Percentiles rank a stretch among this genome's conserved stretches.
phyloP scores from a whole-genome alignment of 352 stramenopile species.

The Peronospora belbahrii region DNA sequence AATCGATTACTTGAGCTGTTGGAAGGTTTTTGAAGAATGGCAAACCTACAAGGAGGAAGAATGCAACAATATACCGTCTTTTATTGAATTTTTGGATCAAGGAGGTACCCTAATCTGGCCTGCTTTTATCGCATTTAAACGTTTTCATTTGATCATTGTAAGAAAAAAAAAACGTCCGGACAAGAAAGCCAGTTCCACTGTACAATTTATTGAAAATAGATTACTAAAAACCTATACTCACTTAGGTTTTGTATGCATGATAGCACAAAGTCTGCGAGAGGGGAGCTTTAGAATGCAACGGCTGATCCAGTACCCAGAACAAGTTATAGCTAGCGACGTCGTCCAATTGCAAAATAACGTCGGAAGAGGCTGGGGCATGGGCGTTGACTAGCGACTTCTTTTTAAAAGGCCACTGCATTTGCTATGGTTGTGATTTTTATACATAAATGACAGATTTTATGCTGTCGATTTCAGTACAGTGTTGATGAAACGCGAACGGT shows the following conservation, averaged over 20 bases:
- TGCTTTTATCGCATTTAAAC: neutral
- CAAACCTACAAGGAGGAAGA: neutral
- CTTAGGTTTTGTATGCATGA: conserved; percentile 8
- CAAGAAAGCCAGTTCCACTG: conserved; percentile 18
- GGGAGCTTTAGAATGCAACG: conserved; percentile 1
- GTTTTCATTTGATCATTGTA: conserved; percentile 1
- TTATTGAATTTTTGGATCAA: conserved; percentile 16
- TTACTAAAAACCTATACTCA: conserved; percentile 9
- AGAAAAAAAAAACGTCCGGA: neutral
- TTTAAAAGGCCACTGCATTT: no score
- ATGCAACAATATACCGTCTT: conserved; percentile 8
- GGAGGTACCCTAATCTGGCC: neutral
- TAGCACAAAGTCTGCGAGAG: conserved; percentile 3
- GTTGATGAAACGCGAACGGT: conserved; percentile 19
- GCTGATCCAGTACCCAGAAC: conserved; percentile 5
- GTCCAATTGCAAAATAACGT: conserved; percentile 19
- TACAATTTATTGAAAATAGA: conserved; percentile 22
- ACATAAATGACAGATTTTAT: no score
- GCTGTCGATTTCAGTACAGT: conserved; percentile 14
- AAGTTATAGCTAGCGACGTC: conserved; percentile 13
- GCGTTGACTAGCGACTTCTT: no score
- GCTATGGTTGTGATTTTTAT: no score
- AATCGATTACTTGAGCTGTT: conserved; percentile 5
- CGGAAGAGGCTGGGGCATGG: conserved; percentile 30
- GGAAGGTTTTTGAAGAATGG: conserved; percentile 38